Conservation (phyloP, 306 rosid species). For the Macrotyloma uniflorum region DNA sequence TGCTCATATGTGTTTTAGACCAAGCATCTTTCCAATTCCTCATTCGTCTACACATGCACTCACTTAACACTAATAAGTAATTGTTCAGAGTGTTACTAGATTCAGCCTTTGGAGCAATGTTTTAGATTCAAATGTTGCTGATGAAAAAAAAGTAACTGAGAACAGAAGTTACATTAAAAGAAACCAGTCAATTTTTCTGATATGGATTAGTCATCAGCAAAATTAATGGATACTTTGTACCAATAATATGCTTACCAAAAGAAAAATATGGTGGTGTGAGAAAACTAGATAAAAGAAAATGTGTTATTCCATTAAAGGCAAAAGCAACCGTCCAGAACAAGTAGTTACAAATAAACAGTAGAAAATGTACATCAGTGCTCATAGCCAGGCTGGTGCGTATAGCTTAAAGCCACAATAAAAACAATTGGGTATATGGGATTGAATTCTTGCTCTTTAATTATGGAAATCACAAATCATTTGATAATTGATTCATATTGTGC, state of each 20-base stretch:
- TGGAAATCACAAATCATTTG: conserved; percentile 40
- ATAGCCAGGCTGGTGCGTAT: conserved; percentile 39
- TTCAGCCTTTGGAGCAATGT: too few species aligned
- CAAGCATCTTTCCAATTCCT: conserved; percentile 9
- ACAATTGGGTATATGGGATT: conserved; percentile 15
- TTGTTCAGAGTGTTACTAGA: too few species aligned
- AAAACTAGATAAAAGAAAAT: too few species aligned
- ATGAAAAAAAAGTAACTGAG: too few species aligned
- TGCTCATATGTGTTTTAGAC: conserved; percentile 11
- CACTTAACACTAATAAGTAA: too few species aligned
- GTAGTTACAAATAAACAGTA: conserved; percentile 20
- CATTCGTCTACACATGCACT: neutral
- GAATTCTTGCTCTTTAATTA: conserved; percentile 29
- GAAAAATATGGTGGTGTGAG: too few species aligned
- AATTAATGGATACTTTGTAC: too few species aligned
- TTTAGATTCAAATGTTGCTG: too few species aligned
- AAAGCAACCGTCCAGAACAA: conserved; percentile 36
- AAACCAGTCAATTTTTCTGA: too few species aligned
- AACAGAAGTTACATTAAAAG: too few species aligned
- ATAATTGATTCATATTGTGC: conserved; percentile 37
- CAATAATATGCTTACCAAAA: too few species aligned
- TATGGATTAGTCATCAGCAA: too few species aligned
- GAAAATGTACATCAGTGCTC: conserved; percentile 15
- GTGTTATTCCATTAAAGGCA: conserved; percentile 23
- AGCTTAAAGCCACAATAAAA: conserved; percentile 27